Evolutionary conservation across 345 rosid species (phyloP), one percentile per base, ranked within the genome.

Genomic region (Hibiscus tridactylites): DNA sequence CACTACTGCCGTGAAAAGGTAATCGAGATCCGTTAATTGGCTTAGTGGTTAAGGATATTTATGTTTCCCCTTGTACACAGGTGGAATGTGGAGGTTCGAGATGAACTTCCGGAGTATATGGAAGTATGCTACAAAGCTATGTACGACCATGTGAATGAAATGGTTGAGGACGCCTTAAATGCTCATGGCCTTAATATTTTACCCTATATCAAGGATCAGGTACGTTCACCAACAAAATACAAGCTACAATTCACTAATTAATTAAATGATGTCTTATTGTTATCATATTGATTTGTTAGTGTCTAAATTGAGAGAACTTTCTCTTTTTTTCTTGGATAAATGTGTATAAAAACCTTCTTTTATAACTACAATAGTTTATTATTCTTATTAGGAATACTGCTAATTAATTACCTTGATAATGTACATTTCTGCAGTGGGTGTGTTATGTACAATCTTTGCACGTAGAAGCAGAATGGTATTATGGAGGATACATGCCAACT

Each of bases 171-270:
- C 31, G 42, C 71, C 5, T 68, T 12, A 3, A n/a, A 52, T 7
- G 12, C n/a, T 50, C 71, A 28, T 50, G 71, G 71, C 21, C 3
- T 52, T 1, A 39, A 68, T 33, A 68, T 68, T 15, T 35, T 68
- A 68, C 71, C 71, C 21, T 68, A 50, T 50, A 52, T 68, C 44
- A 68, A 28, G 46, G 60, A 68, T 29, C 56, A 68, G 21, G 71
- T 67, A 67, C 10, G 35, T 12, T 57, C 1, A 2, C 29, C 11
- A 56, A 33, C 37, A 33, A 33, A 33, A 33, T 33, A 56, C 13
- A 56, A 19, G 29, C 28, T 56, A 4, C 13, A 21, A 19, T 8
- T 56, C 4, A 56, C 57, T 52, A 4, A 52, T 5, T 17, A n/a
- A 53, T 2, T 21, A 56, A 9, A 19, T 24, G 24, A 54, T 16